These are phyloP conservation scores for Colletotrichum cordylinicola DNA, from an alignment of 2,329 filamentous ascomycete genomes.

Conservation along the genomic window DNA sequence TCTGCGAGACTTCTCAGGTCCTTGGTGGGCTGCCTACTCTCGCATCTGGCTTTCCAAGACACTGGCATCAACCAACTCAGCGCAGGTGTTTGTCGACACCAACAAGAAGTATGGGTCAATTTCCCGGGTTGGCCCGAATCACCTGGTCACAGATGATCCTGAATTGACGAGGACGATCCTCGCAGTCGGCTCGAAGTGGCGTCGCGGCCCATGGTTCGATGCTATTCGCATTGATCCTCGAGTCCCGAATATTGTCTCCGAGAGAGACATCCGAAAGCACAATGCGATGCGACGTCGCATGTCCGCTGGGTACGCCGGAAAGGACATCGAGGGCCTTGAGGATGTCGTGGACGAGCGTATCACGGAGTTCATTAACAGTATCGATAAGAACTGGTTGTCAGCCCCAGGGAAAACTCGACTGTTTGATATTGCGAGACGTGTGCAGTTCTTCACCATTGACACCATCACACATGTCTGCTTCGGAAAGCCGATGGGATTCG, in stretches of 20 bases:
- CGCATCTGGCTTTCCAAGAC: neutral
- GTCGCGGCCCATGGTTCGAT: slow-evolving; percentile 49
- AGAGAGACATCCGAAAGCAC: slow-evolving; percentile 51
- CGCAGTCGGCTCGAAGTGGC: slow-evolving; percentile 40
- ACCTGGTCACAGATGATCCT: slow-evolving; percentile 44
- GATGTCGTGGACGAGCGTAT: slow-evolving; percentile 53
- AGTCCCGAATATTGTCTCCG: slow-evolving; percentile 57
- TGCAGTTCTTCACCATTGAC: slow-evolving; percentile 59
- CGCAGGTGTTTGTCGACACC: neutral
- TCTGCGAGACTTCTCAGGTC: neutral
- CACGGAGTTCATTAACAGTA: slow-evolving; percentile 46
- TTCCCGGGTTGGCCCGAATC: slow-evolving; percentile 45
- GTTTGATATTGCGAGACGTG: slow-evolving; percentile 53
- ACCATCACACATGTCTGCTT: slow-evolving; percentile 58
- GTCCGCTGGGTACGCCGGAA: slow-evolving; percentile 57
- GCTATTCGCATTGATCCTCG: slow-evolving; percentile 57
- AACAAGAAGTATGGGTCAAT: neutral
- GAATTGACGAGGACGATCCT: slow-evolving; percentile 42
- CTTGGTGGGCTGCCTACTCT: neutral
- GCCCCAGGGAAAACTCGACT: slow-evolving; percentile 36
- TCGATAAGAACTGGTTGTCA: slow-evolving; percentile 41
- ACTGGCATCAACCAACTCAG: neutral
- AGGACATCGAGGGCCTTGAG: slow-evolving; percentile 57
- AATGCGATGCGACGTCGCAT: slow-evolving; percentile 50
- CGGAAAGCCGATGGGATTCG: slow-evolving; percentile 51